A percentile compares a stretch with the other conserved stretches of the same genome.
Evolutionary conservation across 2,329 filamentous ascomycete species (phyloP).

Genomic region (Fusarium mangiferae): DNA sequence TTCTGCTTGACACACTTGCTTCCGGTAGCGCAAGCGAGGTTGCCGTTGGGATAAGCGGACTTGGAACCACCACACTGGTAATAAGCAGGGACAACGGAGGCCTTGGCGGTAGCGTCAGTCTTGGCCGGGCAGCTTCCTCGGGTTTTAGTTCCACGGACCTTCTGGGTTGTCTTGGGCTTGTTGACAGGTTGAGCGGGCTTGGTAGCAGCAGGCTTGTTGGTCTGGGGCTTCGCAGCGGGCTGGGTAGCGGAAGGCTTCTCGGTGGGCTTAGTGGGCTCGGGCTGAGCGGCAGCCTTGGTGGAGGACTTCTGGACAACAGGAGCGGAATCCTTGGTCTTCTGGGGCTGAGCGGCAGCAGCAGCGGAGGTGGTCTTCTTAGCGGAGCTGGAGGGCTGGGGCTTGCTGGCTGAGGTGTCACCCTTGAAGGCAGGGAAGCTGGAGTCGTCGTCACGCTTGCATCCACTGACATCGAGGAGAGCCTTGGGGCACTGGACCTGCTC

Average conservation of each 20-base stretch:
- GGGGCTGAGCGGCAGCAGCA: constrained; percentile 4
- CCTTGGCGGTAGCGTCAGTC: constrained; percentile 19
- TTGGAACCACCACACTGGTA: constrained; percentile 39
- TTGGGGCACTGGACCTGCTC: constrained; percentile 66
- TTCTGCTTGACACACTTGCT: constrained; percentile 40
- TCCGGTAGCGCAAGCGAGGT: constrained; percentile 34
- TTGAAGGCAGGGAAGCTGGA: constrained; percentile 41
- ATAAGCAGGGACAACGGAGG: constrained; percentile 28
- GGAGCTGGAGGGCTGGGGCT: constrained; percentile 12
- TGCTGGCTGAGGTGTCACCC: constrained; percentile 16
- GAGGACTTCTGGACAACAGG: constrained; percentile 25
- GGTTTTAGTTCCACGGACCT: constrained; percentile 28
- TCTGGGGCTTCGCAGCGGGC: not conserved
- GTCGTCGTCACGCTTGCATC: constrained; percentile 50
- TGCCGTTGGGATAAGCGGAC: constrained; percentile 35
- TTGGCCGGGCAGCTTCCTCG: constrained; percentile 27
- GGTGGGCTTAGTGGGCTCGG: constrained; percentile 8
- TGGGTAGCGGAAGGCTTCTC: not conserved
- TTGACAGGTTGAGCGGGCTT: constrained; percentile 4
- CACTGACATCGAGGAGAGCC: constrained; percentile 55
- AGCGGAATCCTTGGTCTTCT: constrained; percentile 17
- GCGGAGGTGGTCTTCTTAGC: constrained; percentile 1
- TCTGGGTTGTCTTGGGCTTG: constrained; percentile 14
- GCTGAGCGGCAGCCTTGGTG: constrained; percentile 10
- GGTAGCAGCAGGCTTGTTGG: constrained; percentile 1